phyloP scores from a whole-genome alignment of 345 rosid genomes.

The Lumnitzera littorea region DNA sequence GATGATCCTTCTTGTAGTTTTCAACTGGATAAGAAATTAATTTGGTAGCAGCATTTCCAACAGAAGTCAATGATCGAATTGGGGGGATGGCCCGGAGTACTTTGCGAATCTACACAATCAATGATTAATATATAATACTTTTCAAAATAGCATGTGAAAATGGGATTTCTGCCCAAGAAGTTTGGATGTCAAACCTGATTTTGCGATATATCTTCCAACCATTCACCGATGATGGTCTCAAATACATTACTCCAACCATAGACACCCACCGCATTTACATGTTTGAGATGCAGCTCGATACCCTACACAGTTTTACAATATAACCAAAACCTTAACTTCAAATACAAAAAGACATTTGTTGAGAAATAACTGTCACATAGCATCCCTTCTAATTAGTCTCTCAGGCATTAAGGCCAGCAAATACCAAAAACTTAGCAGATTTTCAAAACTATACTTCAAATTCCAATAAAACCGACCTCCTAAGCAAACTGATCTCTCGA shows the following conservation, averaged over 20 bases:
- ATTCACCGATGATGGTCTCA: conserved; percentile 78
- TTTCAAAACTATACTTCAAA: too few relatives aligned
- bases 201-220: conserved; percentile 94
- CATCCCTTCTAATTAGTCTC: too few relatives aligned
- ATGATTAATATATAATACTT: conserved; percentile 6
- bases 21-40: conserved; percentile 80
- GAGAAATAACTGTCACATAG: too few relatives aligned
- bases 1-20: conserved; percentile 77
- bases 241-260: conserved; percentile 84
- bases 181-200: conserved; percentile 54
- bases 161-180: too few relatives aligned
- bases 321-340: too few relatives aligned
- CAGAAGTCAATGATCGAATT: conserved; percentile 67
- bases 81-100: conserved; percentile 70
- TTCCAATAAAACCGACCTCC: too few relatives aligned
- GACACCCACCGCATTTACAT: conserved; percentile 76
- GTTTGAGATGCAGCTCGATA: conserved; percentile 82
- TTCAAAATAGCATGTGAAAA: conserved; percentile 2
- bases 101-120: conserved; percentile 49
- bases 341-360: too few relatives aligned
- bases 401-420: too few relatives aligned
- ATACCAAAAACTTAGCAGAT: too few relatives aligned
- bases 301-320: conserved; percentile 42
- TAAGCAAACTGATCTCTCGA: too few relatives aligned
- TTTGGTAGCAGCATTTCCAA: conserved; percentile 73